Percentiles rank a stretch among this genome's conserved stretches.
phyloP scores from a whole-genome alignment of 2,329 filamentous ascomycete genomes.

The Ophiostoma montium region DNA sequence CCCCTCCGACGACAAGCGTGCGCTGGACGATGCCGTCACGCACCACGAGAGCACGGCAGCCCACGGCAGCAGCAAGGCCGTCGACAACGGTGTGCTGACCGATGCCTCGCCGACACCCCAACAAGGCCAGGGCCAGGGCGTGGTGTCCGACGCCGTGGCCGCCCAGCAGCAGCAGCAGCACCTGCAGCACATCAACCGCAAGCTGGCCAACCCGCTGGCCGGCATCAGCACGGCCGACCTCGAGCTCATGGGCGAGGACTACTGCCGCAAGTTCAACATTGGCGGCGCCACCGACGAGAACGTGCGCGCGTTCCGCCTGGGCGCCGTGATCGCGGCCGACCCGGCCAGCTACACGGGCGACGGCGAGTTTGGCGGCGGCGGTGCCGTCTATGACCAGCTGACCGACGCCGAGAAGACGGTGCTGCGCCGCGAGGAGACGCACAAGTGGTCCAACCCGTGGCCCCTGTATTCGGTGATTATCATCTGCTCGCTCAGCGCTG shows the following conservation, averaged over 20 bases:
- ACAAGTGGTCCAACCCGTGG: constrained; percentile 55
- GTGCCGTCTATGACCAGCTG: constrained; percentile 27
- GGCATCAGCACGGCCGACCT: constrained; percentile 32
- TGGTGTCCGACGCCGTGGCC: not conserved
- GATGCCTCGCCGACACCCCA: not conserved
- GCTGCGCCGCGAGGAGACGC: constrained; percentile 44
- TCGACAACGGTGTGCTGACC: not conserved
- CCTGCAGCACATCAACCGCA: constrained; percentile 8
- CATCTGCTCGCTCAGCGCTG: constrained; percentile 52
- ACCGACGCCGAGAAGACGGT: constrained; percentile 42
- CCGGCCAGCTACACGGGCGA: constrained; percentile 32
- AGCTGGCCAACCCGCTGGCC: constrained; percentile 27
- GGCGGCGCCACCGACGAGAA: constrained; percentile 34
- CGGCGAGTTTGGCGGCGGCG: constrained; percentile 1
- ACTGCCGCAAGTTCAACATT: constrained; percentile 37
- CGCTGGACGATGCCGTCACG: not conserved
- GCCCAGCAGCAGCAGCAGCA: not conserved
- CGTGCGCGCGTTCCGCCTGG: constrained; percentile 37
- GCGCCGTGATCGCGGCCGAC: constrained; percentile 42
- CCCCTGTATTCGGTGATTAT: constrained; percentile 52
- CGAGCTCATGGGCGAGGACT: constrained; percentile 39
- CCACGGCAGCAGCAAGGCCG: no score
- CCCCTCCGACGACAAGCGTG: not conserved
- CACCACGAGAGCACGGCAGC: not conserved
- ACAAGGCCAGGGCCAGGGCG: not conserved